Evolutionary conservation across 306 rosid genomes (phyloP).

Genomic region (Hippophae gyantsensis): DNA sequence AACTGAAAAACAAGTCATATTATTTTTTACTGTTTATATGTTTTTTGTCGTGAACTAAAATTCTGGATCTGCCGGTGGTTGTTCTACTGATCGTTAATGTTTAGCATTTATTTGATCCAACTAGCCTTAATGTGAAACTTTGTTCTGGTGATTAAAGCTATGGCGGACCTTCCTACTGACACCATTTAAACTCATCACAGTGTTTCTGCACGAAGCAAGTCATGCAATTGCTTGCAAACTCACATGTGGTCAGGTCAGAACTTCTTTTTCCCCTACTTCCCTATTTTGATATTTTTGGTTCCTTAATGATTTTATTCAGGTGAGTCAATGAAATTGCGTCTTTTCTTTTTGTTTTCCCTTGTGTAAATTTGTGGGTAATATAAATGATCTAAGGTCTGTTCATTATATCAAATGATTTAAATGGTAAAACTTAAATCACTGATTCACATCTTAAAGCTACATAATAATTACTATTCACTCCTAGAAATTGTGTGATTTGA

Average conservation of each 20-base stretch:
- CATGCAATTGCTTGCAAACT: conserved; percentile 58
- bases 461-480: too few relatives aligned
- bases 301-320: background rate
- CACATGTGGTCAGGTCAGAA: conserved; percentile 53
- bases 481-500: too few relatives aligned
- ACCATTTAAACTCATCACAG: conserved; percentile 62
- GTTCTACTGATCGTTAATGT: too few relatives aligned
- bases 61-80: too few relatives aligned
- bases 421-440: background rate
- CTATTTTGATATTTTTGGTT: conserved; percentile 2
- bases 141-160: conserved; percentile 39
- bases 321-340: background rate
- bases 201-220: conserved; percentile 65
- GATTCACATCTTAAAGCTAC: background rate
- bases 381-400: background rate
- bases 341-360: background rate
- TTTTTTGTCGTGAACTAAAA: too few relatives aligned
- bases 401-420: background rate
- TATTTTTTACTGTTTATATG: too few relatives aligned
- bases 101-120: conserved; percentile 7
- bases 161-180: conserved; percentile 60
- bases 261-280: conserved; percentile 8
- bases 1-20: too few relatives aligned
- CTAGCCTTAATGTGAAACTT: conserved; percentile 19
- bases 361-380: too few relatives aligned